Base-by-base conservation (phyloP, 2,329 filamentous ascomycete genomes). In the Nothopassalora personata region DNA sequence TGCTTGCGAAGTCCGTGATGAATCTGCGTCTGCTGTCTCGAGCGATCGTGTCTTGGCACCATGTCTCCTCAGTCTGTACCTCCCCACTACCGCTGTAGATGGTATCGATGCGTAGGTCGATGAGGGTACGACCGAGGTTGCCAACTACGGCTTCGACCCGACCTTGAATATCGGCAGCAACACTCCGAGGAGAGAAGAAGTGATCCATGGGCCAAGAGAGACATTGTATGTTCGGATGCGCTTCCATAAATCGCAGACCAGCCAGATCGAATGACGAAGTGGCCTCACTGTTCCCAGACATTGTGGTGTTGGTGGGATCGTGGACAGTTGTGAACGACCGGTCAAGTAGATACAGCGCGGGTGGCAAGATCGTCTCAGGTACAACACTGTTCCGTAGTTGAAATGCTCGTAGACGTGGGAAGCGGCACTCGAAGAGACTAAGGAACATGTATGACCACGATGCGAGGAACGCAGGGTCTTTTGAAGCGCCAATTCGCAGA, bases 181-280 rank as follows among this genome's bases (percentile, higher is more conserved):
- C 61, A 13, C 62, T 65, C 2, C 39, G 50, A 33, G 72, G 68
- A 8, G 69, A 69, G 62, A 78, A 80, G 67, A 80, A 76, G n/a
- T 70, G 70, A 48, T 76, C 74, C 60, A 79, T 72, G 0, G 77
- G 77, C 77, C 77, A 80, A 4, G 74, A 75, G 13, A 80, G 68
- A 53, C 75, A 79, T 53, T 75, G 69, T 11, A 80, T 66, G 19
- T 75, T 76, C 0, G 69, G 65, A 56, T 80, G 78, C 10, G 71
- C 70, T 61, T 79, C 78, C 62, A 80, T 67, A 54, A 79, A 80
- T 0, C 66, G 66, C 2, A 80, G 60, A 45, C 59, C 59, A 27
- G 61, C 58, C 18, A 64, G 57, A 39, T 59, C 54, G 9, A 59
- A 39, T 48, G 56, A 34, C 3, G 27, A 46, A 53, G 31, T 46